Evolutionary conservation across 2,329 filamentous ascomycete genomes (phyloP).

Genomic region (Stachybotrys chartarum): DNA sequence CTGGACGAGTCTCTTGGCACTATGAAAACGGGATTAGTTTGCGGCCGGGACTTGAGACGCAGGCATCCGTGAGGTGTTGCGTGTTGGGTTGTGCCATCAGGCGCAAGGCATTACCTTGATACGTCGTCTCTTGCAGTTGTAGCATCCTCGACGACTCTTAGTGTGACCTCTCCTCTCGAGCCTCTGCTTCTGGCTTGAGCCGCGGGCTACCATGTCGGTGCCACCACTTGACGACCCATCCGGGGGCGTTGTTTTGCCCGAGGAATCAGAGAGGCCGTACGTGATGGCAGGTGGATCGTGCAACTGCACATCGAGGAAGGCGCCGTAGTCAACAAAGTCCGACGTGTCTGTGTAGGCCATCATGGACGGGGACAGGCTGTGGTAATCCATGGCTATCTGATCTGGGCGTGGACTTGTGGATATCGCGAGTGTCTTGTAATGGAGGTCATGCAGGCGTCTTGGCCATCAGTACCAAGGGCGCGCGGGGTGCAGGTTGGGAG

Average conservation of each 20-base stretch:
- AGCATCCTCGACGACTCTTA: constrained; percentile 59
- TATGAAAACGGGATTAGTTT: constrained; percentile 15
- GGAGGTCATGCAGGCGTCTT: too few relatives aligned
- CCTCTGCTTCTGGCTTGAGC: constrained; percentile 21
- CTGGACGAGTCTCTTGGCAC: constrained; percentile 59
- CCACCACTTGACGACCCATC: constrained; percentile 11
- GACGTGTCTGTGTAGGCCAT: constrained; percentile 20
- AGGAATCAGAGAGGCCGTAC: constrained; percentile 17
- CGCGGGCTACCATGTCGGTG: constrained; percentile 8
- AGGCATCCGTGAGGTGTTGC: background rate
- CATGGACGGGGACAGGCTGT: constrained; percentile 16
- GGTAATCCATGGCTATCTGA: constrained; percentile 18
- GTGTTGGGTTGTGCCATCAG: background rate
- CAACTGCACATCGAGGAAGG: constrained; percentile 27
- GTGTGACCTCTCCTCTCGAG: constrained; percentile 55
- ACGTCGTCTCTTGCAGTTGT: constrained; percentile 58
- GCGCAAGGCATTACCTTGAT: constrained; percentile 44
- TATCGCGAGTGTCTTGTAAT: too few relatives aligned
- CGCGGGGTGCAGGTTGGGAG: too few relatives aligned
- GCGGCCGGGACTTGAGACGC: too few relatives aligned
- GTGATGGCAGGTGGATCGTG: constrained; percentile 7
- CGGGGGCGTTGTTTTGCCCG: constrained; percentile 21
- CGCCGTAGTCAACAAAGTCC: constrained; percentile 28
- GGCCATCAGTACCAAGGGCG: too few relatives aligned
- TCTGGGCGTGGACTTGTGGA: background rate